Percentiles rank a stretch among this genome's conserved stretches.
Conservation (phyloP, 257 asterid genomes). For the Scutellaria baicalensis region DNA sequence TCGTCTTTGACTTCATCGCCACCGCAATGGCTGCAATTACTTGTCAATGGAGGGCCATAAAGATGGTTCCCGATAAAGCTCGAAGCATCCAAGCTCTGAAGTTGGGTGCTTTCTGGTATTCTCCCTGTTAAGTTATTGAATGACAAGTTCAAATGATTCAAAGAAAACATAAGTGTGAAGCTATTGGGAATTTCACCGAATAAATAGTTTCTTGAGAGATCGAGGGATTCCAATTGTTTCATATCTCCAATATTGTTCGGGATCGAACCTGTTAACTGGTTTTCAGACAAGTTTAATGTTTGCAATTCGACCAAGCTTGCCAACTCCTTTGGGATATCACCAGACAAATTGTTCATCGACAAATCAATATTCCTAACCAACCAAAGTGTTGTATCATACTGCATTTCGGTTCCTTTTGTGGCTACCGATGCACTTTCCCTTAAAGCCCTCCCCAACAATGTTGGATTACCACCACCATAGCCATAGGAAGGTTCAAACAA, state of each 20-base stretch:
- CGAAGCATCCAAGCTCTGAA: background rate
- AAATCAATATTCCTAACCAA: background rate
- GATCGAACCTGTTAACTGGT: background rate
- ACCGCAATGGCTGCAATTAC: background rate
- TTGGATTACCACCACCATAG: too few species aligned
- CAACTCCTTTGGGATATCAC: conserved; percentile 5
- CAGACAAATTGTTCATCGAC: background rate
- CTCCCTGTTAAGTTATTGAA: background rate
- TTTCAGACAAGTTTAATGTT: background rate
- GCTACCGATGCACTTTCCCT: background rate
- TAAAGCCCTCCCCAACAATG: too few species aligned
- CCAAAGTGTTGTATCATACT: background rate
- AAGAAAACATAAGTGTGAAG: background rate
- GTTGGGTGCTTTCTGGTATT: background rate
- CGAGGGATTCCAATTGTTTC: conserved; percentile 9
- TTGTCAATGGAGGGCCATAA: background rate
- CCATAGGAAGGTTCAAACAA: too few species aligned
- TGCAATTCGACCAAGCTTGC: background rate
- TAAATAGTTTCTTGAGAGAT: background rate
- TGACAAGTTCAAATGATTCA: background rate
- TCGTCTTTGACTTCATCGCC: background rate
- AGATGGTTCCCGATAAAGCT: conserved; percentile 2
- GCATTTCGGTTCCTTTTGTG: background rate
- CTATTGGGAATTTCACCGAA: background rate
- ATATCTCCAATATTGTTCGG: background rate